Evolutionary conservation across 441 rosid genomes (phyloP), one percentile per base, ranked within the genome.

Genomic region (Pelargonium hybrid): DNA sequence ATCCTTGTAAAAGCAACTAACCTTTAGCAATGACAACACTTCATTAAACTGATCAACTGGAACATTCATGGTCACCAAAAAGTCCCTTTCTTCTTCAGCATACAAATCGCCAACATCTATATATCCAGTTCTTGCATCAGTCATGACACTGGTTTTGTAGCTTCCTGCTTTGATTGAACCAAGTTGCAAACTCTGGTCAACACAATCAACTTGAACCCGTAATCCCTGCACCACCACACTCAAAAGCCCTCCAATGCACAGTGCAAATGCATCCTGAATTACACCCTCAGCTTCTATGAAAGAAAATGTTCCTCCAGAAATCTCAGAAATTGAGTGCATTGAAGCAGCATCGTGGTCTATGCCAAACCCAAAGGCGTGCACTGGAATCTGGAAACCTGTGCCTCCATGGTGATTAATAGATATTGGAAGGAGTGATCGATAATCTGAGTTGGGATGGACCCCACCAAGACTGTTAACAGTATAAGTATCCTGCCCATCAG

Each of bases 231-330:
- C 92, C 31, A 87, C 92, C 56, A 89, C 95, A 70, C 95, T 89
- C 74, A 89, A 69, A 69, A 95, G 90, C 23, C 99, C 99, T 21
- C 99, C 99, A 39, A 95, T 92, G 81, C 99, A 95, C 75, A 92
- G 99, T 13, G 99, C 99, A 81, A 92, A 92, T 69, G 99, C 98
- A 72, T 95, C 99, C 73, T 95, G 99, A 59, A 95, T 89, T 63
- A 85, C 91, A 63, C 92, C 82, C 74, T 92, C 98, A 0, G 90
- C 87, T 81, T 92, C 99, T 1, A 92, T 92, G 74, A 95, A 92
- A 23, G 98, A 92, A 82, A 95, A 95, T 0, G 98, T 95, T 23
- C 99, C 99, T 14, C 98, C 93, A 6, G 98, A 90, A 31, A 75
- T 82, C 79, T 91, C 92, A 25, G 98, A 92, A 50, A 95, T 88